Percentiles rank a stretch among this genome's conserved stretches.
Conservation (phyloP, 2,329 filamentous ascomycete genomes). For the Xylariales sp. region DNA sequence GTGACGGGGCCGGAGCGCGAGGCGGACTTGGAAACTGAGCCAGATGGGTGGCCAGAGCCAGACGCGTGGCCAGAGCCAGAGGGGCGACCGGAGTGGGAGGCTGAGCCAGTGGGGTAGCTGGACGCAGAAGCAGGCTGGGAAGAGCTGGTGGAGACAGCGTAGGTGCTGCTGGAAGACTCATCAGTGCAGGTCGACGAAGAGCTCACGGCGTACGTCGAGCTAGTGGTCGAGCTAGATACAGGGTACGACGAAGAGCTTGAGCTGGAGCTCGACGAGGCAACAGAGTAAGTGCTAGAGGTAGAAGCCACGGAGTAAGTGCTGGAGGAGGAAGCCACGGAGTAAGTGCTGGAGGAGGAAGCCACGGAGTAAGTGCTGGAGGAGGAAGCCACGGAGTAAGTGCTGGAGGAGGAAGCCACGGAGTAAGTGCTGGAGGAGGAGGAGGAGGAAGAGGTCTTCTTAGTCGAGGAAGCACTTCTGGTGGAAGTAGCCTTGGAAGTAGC, state of each 20-base stretch:
- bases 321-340: not conserved
- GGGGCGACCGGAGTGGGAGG: conserved; percentile 3
- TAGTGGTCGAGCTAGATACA: too few relatives aligned
- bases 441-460: not conserved
- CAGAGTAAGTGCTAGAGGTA: not conserved
- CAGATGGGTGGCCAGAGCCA: not conserved
- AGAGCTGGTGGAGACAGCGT: not conserved
- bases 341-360: not conserved
- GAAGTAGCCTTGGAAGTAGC: not conserved
- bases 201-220: too few relatives aligned
- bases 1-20: not conserved
- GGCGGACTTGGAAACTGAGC: not conserved
- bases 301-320: not conserved
- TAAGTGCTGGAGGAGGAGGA: not conserved
- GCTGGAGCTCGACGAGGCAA: not conserved
- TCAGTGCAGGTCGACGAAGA: too few relatives aligned
- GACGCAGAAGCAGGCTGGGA: not conserved
- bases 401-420: not conserved
- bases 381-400: not conserved
- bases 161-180: not conserved
- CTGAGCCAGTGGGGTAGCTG: conserved; percentile 2
- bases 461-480: not conserved
- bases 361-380: conserved; percentile 1
- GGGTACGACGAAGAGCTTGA: not conserved
- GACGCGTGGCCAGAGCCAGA: not conserved